phyloP scores from a whole-genome alignment of 805 yeast genomes.

The Vanderwaltozyma yarrowii region DNA sequence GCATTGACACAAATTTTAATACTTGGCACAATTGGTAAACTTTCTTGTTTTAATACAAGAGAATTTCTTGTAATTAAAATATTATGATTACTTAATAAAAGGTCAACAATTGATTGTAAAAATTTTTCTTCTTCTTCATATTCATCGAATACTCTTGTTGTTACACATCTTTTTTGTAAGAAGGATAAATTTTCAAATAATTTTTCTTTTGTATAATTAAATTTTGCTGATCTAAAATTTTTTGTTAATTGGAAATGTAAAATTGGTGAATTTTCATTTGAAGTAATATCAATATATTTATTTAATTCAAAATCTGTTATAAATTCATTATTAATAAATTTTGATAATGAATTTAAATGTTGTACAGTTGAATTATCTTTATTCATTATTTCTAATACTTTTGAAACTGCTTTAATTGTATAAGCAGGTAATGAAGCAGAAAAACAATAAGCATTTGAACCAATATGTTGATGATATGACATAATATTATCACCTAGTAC shows the following conservation, averaged over 20 bases:
- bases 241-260: conserved; percentile 53
- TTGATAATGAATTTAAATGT: conserved; percentile 33
- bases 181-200: conserved; percentile 17
- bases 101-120: conserved; percentile 57
- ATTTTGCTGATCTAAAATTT: conserved; percentile 25
- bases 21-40: conserved; percentile 57
- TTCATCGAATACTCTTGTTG: conserved; percentile 27
- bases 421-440: conserved; percentile 94
- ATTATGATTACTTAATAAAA: conserved; percentile 38
- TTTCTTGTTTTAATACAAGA: conserved; percentile 60
- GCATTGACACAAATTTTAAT: conserved; percentile 42
- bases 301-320: conserved; percentile 29
- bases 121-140: conserved; percentile 44
- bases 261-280: conserved; percentile 53
- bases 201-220: conserved; percentile 20
- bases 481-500: conserved; percentile 78
- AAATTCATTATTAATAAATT: conserved; percentile 33
- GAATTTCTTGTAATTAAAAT: conserved; percentile 58
- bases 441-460: conserved; percentile 82
- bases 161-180: conserved; percentile 25
- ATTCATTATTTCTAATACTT: conserved; percentile 42
- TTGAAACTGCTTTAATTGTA: conserved; percentile 57
- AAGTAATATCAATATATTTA: conserved; percentile 40
- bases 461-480: conserved; percentile 87
- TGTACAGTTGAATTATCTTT: conserved; percentile 27